Percentiles rank a stretch among this genome's conserved stretches.
Conservation (phyloP, 1,139 yeast genomes). For the Blastobotrys ciferrii region DNA sequence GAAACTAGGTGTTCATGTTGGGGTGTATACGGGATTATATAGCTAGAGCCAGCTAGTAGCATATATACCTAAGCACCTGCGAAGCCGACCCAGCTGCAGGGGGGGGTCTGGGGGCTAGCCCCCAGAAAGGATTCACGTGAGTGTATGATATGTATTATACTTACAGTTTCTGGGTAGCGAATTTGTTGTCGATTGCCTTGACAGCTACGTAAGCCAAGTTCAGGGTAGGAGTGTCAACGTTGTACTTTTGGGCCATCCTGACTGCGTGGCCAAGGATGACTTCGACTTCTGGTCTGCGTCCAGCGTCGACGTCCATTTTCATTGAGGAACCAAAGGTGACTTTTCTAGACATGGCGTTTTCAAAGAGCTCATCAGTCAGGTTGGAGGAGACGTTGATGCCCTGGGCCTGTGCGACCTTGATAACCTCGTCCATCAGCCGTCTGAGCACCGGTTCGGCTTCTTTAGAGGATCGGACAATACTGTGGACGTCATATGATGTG, state of each 20-base stretch:
- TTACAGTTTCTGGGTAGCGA: not conserved
- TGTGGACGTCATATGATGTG: conserved; percentile 50
- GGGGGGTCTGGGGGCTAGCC: too few relatives aligned
- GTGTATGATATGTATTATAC: too few relatives aligned
- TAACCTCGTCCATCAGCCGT: conserved; percentile 59
- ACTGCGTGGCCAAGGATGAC: conserved; percentile 64
- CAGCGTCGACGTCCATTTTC: conserved; percentile 60
- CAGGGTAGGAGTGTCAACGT: conserved; percentile 54
- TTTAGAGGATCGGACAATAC: conserved; percentile 30
- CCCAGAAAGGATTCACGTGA: too few relatives aligned
- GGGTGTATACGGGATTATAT: too few relatives aligned
- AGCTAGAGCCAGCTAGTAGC: too few relatives aligned
- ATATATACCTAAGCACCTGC: too few relatives aligned
- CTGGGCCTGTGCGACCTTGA: conserved; percentile 51
- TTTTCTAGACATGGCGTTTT: conserved; percentile 26
- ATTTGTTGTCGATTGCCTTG: conserved; percentile 18
- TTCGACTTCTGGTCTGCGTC: conserved; percentile 61
- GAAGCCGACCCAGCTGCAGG: too few relatives aligned
- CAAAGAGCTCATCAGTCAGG: conserved; percentile 46
- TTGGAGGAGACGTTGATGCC: conserved; percentile 49
- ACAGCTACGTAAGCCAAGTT: conserved; percentile 46
- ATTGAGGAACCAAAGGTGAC: conserved; percentile 44
- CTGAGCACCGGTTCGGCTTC: conserved; percentile 20
- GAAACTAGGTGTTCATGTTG: too few relatives aligned
- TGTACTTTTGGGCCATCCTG: conserved; percentile 50